Evolutionary conservation across 2,329 filamentous ascomycete species (phyloP).

Genomic region (Simplicillium aogashimaense): DNA sequence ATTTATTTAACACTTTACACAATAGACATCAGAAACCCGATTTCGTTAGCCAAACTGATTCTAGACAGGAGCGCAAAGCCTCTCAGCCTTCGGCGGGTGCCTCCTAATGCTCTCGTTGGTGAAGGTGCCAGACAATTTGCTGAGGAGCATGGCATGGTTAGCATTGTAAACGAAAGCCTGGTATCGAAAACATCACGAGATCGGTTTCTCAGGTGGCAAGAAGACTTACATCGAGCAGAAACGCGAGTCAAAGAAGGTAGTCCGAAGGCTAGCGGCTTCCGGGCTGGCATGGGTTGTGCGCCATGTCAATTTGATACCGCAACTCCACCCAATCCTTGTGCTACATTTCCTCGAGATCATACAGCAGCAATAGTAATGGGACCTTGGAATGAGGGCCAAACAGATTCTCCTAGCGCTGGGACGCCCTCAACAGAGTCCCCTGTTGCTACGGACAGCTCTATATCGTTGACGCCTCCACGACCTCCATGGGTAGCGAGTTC

Average conservation of each 20-base stretch:
- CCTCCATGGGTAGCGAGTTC: too few relatives aligned
- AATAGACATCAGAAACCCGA: slow-evolving; percentile 86
- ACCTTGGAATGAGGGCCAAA: slow-evolving; percentile 55
- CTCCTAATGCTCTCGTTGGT: slow-evolving; percentile 84
- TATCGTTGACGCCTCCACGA: too few relatives aligned
- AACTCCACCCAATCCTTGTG: slow-evolving; percentile 14
- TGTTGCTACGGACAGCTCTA: too few relatives aligned
- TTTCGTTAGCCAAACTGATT: slow-evolving; percentile 74
- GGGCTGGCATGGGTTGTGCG: slow-evolving; percentile 11
- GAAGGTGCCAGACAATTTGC: slow-evolving; percentile 83
- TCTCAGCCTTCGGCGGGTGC: slow-evolving; percentile 77
- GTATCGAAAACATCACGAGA: slow-evolving; percentile 73
- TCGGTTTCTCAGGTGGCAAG: slow-evolving; percentile 69
- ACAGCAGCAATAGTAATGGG: slow-evolving; percentile 43
- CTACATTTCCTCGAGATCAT: slow-evolving; percentile 31
- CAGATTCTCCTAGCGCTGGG: slow-evolving; percentile 39
- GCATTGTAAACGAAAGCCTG: slow-evolving; percentile 65
- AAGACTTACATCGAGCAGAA: slow-evolving; percentile 59
- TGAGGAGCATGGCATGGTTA: slow-evolving; percentile 61
- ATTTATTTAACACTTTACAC: slow-evolving; percentile 7
- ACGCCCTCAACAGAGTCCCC: slow-evolving; percentile 14
- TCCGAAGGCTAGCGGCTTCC: slow-evolving; percentile 5
- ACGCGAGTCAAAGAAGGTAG: slow-evolving; percentile 24
- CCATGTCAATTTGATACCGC: slow-evolving; percentile 23
- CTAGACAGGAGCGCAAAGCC: slow-evolving; percentile 67